Percentiles rank a stretch among this genome's conserved stretches.
phyloP scores from a whole-genome alignment of 108 stramenopile genomes.

The Cyclotella cryptica region DNA sequence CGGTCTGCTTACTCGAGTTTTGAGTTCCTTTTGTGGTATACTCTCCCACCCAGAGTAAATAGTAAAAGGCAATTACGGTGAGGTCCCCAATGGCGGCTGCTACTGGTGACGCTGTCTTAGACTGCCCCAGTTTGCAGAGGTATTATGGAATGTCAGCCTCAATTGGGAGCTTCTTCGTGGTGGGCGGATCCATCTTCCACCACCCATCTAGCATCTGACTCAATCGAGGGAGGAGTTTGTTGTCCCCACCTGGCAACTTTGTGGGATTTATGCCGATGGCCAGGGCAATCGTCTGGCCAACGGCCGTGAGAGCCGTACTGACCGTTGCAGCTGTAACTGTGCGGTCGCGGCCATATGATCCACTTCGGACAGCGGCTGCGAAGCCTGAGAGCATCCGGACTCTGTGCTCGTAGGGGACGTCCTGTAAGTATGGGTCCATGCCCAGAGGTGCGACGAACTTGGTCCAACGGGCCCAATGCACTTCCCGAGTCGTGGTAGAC shows the following conservation, averaged over 20 bases:
- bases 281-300: conserved; percentile 10
- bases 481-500: conserved; percentile 4
- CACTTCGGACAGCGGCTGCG: neutral
- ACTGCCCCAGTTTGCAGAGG: neutral
- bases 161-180: conserved; percentile 6
- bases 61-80: conserved; percentile 16
- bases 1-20: conserved; percentile 6
- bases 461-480: conserved; percentile 6
- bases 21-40: conserved; percentile 11
- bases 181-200: conserved; percentile 4
- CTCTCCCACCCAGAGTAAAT: conserved; percentile 9
- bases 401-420: neutral
- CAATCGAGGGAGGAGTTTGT: neutral
- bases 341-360: neutral
- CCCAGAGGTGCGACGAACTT: neutral
- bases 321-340: conserved; percentile 2
- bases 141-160: conserved; percentile 6
- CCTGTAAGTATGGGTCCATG: conserved; percentile 6
- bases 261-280: neutral
- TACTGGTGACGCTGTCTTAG: neutral
- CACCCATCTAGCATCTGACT: conserved; percentile 11
- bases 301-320: conserved; percentile 8
- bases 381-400: neutral
- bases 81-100: neutral
- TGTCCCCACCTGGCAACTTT: neutral